Evolutionary conservation across 2,329 filamentous ascomycete species (phyloP).

Genomic region (Paecilomyces dactylethromorphus): DNA sequence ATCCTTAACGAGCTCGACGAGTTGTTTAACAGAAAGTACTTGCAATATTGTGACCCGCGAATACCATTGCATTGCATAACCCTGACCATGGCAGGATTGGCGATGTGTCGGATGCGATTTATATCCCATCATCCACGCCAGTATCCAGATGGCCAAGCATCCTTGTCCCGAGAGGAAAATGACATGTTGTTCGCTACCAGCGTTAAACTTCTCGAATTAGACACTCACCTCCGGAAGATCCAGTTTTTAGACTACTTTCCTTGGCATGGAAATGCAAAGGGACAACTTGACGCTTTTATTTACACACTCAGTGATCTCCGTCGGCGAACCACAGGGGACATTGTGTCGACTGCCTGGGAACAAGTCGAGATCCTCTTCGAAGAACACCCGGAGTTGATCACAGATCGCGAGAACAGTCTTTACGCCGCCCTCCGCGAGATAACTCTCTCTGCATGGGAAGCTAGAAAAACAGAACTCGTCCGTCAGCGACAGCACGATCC

Average conservation of each 20-base stretch:
- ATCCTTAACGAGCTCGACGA: constrained; percentile 4
- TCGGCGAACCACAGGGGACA: constrained; percentile 3
- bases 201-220: constrained; percentile 3
- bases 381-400: constrained; percentile 6
- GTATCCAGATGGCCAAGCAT: constrained; percentile 1
- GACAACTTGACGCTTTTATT: constrained; percentile 6
- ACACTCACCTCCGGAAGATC: constrained; percentile 2
- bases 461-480: constrained; percentile 1
- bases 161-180: constrained; percentile 4
- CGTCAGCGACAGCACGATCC: background rate
- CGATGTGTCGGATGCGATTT: constrained; percentile 6
- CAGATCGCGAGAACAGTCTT: constrained; percentile 2
- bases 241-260: constrained; percentile 7
- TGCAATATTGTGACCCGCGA: constrained; percentile 5
- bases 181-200: constrained; percentile 4
- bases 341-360: constrained; percentile 6
- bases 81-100: constrained; percentile 3
- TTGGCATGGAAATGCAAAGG: constrained; percentile 5
- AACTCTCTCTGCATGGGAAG: constrained; percentile 7
- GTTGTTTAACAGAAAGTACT: constrained; percentile 4
- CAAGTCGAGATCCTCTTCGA: constrained; percentile 6
- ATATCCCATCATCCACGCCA: constrained; percentile 5
- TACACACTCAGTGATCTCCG: constrained; percentile 5
- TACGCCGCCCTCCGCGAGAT: constrained; percentile 6
- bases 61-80: constrained; percentile 7